These are phyloP conservation scores for Diaporthe ampelina DNA, from an alignment of 2,329 filamentous ascomycete genomes.

Conservation along the genomic window DNA sequence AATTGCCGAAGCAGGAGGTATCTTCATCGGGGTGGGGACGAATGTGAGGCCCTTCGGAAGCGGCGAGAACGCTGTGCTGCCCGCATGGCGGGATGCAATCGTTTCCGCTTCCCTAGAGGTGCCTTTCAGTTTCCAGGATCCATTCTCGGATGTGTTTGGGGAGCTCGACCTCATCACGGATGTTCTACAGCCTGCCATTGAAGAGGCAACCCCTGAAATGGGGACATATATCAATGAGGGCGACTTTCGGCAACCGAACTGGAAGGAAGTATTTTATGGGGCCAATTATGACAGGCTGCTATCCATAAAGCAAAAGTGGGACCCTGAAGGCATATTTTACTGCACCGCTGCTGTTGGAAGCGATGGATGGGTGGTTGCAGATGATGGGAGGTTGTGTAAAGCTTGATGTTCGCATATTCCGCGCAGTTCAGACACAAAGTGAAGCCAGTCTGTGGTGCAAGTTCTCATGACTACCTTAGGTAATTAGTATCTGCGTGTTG, in stretches of 20 bases:
- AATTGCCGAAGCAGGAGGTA: constrained; percentile 34
- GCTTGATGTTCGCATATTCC: constrained; percentile 20
- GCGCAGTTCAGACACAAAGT: neutral
- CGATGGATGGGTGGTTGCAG: constrained; percentile 60
- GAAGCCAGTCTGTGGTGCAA: neutral
- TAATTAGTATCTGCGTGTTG: neutral
- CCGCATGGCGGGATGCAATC: constrained; percentile 54
- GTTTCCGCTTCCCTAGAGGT: constrained; percentile 51
- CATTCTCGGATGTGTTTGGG: constrained; percentile 46
- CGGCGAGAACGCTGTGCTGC: constrained; percentile 54
- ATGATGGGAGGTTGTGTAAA: constrained; percentile 50
- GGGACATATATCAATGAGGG: constrained; percentile 67
- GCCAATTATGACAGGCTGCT: constrained; percentile 58
- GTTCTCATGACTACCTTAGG: neutral
- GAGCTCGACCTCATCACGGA: constrained; percentile 50
- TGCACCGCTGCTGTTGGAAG: constrained; percentile 64
- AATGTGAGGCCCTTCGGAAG: constrained; percentile 42
- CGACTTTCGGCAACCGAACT: constrained; percentile 62
- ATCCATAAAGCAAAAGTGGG: constrained; percentile 62
- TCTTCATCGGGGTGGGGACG: constrained; percentile 40
- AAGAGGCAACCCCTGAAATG: constrained; percentile 54
- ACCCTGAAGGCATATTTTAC: constrained; percentile 62
- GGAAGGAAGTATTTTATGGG: constrained; percentile 62
- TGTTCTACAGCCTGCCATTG: constrained; percentile 48
- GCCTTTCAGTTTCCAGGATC: constrained; percentile 45